These are phyloP conservation scores for Myriangium duriaei DNA, from an alignment of 2,329 filamentous ascomycete genomes.

Conservation along the genomic window DNA sequence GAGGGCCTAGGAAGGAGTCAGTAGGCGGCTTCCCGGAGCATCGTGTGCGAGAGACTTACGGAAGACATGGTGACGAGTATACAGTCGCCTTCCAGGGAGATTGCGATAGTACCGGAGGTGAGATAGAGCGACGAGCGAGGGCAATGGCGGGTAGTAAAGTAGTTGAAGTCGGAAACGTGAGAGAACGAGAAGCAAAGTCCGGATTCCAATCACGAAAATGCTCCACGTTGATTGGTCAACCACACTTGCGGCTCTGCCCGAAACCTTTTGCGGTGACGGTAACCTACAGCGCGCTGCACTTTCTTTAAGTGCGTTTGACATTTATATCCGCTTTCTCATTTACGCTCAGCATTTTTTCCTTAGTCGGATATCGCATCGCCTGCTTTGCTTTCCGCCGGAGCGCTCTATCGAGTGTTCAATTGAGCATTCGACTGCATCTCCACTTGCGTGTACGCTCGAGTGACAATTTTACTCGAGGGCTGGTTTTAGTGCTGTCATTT, in stretches of 20 bases:
- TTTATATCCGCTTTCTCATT: too few species aligned
- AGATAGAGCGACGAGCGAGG: background rate
- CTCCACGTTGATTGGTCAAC: slow-evolving; percentile 7
- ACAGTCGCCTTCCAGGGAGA: background rate
- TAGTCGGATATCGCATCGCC: too few species aligned
- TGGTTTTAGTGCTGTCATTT: too few species aligned
- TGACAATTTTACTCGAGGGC: too few species aligned
- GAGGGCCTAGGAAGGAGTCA: slow-evolving; percentile 17
- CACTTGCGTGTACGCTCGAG: too few species aligned
- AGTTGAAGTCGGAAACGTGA: background rate
- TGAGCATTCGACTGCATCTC: too few species aligned
- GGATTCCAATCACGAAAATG: slow-evolving; percentile 20
- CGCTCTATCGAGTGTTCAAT: too few species aligned
- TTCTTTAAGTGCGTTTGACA: too few species aligned
- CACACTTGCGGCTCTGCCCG: slow-evolving; percentile 11
- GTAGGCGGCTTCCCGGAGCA: background rate
- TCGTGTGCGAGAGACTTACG: slow-evolving; percentile 30
- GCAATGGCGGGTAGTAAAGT: background rate
- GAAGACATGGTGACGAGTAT: slow-evolving; percentile 42
- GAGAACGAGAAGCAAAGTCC: slow-evolving; percentile 11
- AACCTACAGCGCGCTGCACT: too few species aligned
- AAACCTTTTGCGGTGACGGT: background rate
- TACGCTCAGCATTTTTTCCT: too few species aligned
- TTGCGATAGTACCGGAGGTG: background rate
- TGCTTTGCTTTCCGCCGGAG: too few species aligned